Evolutionary conservation across 176 grass and related monocot species (phyloP), one percentile per base, ranked within the genome.

Genomic region (Triticum dicoccoides): DNA sequence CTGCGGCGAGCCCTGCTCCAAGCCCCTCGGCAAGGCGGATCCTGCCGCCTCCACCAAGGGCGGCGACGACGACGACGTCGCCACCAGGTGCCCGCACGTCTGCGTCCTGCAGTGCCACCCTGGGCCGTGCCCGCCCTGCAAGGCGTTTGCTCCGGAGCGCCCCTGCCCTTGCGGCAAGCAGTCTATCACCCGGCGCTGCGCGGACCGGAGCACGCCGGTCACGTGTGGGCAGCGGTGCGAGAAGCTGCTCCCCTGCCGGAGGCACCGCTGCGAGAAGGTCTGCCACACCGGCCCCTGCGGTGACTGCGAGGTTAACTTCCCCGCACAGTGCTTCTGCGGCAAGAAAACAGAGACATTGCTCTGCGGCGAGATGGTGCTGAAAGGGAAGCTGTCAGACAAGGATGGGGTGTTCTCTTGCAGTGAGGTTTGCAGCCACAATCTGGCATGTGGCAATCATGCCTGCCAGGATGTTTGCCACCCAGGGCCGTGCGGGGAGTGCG

Each of bases 91-190:
- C 71, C 96, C 96, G 0, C 96, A 98, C 51, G 86, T 96, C 10
- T 98, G 96, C 12, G 96, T 98, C 58, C 90, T 98, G 35, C 96
- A 98, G 84, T 98, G 96, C 82, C 96, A 98, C 44, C 96, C 93
- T 0, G 96, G 96, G 17, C 96, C 96, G 0, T 98, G 96, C 61
- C 96, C 96, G 7, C 93, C 96, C 23, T 98, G 93, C 87, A 98
- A 98, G 77, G 88, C 91, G 3, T 98, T 98, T 27, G 93, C 96
- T 2, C 93, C 90, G 3, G 82, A 89, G 12, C 78, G 85, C 27
- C 85, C 72, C 2, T 98, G 96, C 76, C 92, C 96, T 0, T 98
- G 96, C 6, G 93, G 96, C 18, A 98, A 98, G 84, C 88, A 91
- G 73, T 89, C 88, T 5, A 89, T 98, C 0, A 83, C 85, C 18